Base-by-base conservation (phyloP, 768 basidiomycete genomes). In the Mycena haematopus region DNA sequence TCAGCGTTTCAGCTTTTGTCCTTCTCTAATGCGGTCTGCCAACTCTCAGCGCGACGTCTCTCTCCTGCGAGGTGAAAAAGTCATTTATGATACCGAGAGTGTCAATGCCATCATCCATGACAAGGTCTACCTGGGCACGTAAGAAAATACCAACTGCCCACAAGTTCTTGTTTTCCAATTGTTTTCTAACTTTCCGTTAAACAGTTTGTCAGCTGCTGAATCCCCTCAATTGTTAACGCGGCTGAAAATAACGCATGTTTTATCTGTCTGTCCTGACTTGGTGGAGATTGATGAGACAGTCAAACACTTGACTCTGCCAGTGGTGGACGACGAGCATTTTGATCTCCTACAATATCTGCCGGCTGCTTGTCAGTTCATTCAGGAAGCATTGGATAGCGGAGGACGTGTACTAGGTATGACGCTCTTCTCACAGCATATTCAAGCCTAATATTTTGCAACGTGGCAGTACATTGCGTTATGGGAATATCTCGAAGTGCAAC, bases 391-490 rank as follows among this genome's bases (percentile, higher is more conserved):
- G 53, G 58, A 68, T 25, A 24, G 63, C 8, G 76, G 79, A 19
- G 82, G 82, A 0, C 76, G 71, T 25, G 78, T 84, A 13, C 76
- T 85, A 25, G 44, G 44, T 45, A 22, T 42, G 40, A 42, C 8
- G 3, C n/a, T 42, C 5, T 45, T 21, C 11, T 3, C 11, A n/a
- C 21, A 9, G 11, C 11, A 5, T 7, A 24, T 1, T 45, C 19
- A 22, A 45, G 17, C 10, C 4, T 42, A 3, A 45, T 45, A 4
- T 45, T 22, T 21, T 8, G 22, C 21, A n/a, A n/a, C n/a, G n/a
- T n/a, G n/a, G n/a, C n/a, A 45, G 82, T 84, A 14, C 84, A 85
- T 58, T 85, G 84, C 62, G 73, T 79, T 22, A 80, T 82, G 76
- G 84, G 84, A 1, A 70, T 85, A 4, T 84, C 81, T 2, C 75